A percentile compares a stretch with the other conserved stretches of the same genome.
phyloP scores from a whole-genome alignment of 2,329 filamentous ascomycete genomes.

The Ascochyta rabiei region DNA sequence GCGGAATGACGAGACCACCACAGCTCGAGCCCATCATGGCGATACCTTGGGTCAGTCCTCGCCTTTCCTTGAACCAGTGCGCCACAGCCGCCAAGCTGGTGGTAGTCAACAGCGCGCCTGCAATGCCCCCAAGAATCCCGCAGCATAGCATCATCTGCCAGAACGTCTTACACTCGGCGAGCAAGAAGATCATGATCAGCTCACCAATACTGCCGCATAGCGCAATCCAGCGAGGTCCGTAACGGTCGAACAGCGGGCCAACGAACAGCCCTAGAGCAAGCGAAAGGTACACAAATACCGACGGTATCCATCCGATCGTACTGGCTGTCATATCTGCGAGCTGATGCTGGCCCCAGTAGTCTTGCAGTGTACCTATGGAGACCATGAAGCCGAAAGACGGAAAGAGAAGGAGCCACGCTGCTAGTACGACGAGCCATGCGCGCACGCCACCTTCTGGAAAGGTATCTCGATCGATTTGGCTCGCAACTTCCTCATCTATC shows the following conservation, averaged over 20 bases:
- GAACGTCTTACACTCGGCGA: slow-evolving; percentile 45
- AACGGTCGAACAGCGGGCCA: slow-evolving; percentile 71
- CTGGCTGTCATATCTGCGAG: slow-evolving; percentile 64
- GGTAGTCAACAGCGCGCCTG: slow-evolving; percentile 48
- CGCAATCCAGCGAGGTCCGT: slow-evolving; percentile 45
- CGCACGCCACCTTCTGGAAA: slow-evolving; percentile 49
- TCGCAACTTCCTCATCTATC: slow-evolving; percentile 13
- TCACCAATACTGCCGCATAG: slow-evolving; percentile 36
- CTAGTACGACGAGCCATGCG: slow-evolving; percentile 50
- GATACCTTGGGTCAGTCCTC: slow-evolving; percentile 48
- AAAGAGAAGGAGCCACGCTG: slow-evolving; percentile 44
- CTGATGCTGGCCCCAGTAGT: slow-evolving; percentile 76
- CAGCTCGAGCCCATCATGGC: slow-evolving; percentile 47
- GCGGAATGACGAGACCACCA: slow-evolving; percentile 46
- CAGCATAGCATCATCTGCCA: slow-evolving; percentile 53
- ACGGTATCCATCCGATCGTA: slow-evolving; percentile 88
- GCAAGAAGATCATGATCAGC: slow-evolving; percentile 39
- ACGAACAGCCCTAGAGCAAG: slow-evolving; percentile 86
- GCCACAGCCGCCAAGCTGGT: slow-evolving; percentile 45
- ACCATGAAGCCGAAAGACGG: slow-evolving; percentile 50
- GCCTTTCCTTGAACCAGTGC: slow-evolving; percentile 48
- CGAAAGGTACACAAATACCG: slow-evolving; percentile 80
- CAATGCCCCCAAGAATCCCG: slow-evolving; percentile 48
- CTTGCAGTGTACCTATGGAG: slow-evolving; percentile 74
- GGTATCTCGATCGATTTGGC: slow-evolving; percentile 34